Evolutionary conservation across 2,329 filamentous ascomycete species (phyloP).

Genomic region (Huntiella bhutanensis): DNA sequence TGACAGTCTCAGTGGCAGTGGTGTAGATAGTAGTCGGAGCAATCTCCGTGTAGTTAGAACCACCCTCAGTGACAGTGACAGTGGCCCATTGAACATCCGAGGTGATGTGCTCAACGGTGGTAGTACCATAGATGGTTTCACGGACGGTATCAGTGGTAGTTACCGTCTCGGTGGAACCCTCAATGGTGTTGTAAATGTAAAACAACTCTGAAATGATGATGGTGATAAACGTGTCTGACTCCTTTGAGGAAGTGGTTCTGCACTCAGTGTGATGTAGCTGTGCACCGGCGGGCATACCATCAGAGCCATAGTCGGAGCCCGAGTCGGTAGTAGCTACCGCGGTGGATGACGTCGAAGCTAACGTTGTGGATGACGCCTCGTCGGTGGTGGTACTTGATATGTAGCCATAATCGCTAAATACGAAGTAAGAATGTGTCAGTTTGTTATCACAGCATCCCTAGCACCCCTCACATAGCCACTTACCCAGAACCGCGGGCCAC

Average conservation of each 20-base stretch:
- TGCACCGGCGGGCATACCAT: background rate
- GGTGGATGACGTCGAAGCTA: background rate
- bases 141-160: slow-evolving; percentile 9
- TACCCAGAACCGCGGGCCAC: no score
- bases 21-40: slow-evolving; percentile 1
- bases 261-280: slow-evolving; percentile 7
- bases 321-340: background rate
- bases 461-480: no score
- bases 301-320: background rate
- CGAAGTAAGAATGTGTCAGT: no score
- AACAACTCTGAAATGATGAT: slow-evolving; percentile 13
- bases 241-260: background rate
- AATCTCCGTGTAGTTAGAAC: background rate
- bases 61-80: background rate
- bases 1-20: slow-evolving; percentile 4
- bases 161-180: slow-evolving; percentile 11
- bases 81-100: background rate
- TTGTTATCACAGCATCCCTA: no score
- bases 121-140: slow-evolving; percentile 6
- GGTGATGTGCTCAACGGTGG: background rate
- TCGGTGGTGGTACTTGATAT: no score
- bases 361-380: no score
- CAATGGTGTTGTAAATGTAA: slow-evolving; percentile 10
- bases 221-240: slow-evolving; percentile 1
- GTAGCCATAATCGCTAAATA: no score